Conservation (phyloP, 2,329 filamentous ascomycete species). For the Colletotrichum paranaense region DNA sequence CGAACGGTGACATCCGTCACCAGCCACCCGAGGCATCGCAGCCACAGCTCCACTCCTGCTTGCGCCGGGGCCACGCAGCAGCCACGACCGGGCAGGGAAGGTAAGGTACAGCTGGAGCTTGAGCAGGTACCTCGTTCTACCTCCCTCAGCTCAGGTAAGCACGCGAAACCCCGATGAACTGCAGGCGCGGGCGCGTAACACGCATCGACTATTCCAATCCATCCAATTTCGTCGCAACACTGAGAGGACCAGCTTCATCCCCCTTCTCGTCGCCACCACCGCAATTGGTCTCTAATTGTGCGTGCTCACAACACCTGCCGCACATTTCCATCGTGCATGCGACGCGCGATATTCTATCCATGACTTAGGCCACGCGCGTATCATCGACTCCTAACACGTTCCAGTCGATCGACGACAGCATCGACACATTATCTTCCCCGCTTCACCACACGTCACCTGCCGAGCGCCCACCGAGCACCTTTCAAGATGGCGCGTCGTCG, state of each 20-base stretch:
- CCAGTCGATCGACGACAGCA: conserved; percentile 23
- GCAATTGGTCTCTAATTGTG: conserved; percentile 14
- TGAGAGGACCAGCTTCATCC: conserved; percentile 11
- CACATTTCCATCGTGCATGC: neutral
- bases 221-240: conserved; percentile 36
- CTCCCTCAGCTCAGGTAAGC: conserved; percentile 34
- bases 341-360: conserved; percentile 23
- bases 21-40: conserved; percentile 25
- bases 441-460: conserved; percentile 30
- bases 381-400: conserved; percentile 28
- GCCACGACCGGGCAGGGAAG: conserved; percentile 27
- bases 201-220: conserved; percentile 28
- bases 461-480: conserved; percentile 22
- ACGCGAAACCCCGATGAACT: conserved; percentile 35
- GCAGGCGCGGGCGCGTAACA: conserved; percentile 35
- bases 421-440: conserved; percentile 32
- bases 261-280: conserved; percentile 23
- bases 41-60: conserved; percentile 14
- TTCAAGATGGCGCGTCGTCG: conserved; percentile 34
- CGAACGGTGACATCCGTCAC: conserved; percentile 24
- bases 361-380: conserved; percentile 29
- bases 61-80: conserved; percentile 16
- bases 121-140: conserved; percentile 14
- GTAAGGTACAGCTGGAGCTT: conserved; percentile 20
- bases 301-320: neutral